Percentiles rank a stretch among this genome's conserved stretches.
These are phyloP conservation scores for Paspalum vaginatum DNA, from an alignment of 176 grass and related monocot genomes.

Conservation along the genomic window DNA sequence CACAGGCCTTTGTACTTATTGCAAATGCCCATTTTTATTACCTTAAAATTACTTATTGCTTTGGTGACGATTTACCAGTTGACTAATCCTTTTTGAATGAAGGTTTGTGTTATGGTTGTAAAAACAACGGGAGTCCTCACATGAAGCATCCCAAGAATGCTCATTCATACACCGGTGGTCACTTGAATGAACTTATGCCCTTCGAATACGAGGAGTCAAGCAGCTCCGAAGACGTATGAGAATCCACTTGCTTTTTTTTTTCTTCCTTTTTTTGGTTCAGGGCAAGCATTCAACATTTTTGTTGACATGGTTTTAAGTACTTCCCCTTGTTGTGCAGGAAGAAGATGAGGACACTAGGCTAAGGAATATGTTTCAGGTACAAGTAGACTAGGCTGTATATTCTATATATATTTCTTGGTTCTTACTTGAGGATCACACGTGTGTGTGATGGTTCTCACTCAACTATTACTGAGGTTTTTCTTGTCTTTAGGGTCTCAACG, in stretches of 20 bases:
- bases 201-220: background rate
- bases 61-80: background rate
- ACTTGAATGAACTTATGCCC: background rate
- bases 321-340: background rate
- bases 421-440: too few species aligned
- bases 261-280: too few species aligned
- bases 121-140: conserved; percentile 8
- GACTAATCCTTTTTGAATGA: background rate
- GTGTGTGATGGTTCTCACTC: too few species aligned
- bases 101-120: conserved; percentile 15
- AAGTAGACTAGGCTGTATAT: background rate
- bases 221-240: background rate
- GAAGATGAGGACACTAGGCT: background rate
- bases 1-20: background rate
- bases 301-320: background rate
- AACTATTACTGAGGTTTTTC: too few species aligned
- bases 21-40: background rate
- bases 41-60: background rate
- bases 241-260: background rate
- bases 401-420: too few species aligned
- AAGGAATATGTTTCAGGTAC: background rate
- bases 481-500: too few species aligned
- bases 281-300: background rate
- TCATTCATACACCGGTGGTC: background rate
- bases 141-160: conserved; percentile 10